Percentiles rank a stretch among this genome's conserved stretches.
Evolutionary conservation across 768 basidiomycete species (phyloP).

Genomic region (Collybia sordida): DNA sequence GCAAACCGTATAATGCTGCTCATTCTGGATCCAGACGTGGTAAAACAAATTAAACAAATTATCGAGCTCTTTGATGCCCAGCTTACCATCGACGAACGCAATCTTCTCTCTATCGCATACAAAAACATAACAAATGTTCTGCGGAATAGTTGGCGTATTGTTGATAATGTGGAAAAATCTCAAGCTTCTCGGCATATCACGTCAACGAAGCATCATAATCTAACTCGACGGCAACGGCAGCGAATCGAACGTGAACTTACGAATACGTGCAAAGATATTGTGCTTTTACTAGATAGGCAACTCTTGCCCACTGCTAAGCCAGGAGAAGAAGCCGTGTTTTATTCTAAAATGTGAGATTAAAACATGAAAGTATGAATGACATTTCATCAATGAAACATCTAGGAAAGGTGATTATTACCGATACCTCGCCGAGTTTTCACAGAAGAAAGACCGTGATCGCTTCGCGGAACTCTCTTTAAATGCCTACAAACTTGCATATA

Average conservation of each 20-base stretch:
- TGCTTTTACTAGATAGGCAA: conserved; percentile 61
- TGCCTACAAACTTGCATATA: conserved; percentile 84
- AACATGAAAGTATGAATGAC: too few relatives aligned
- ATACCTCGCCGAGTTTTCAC: conserved; percentile 86
- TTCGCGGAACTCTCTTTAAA: conserved; percentile 77
- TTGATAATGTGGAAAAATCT: conserved; percentile 75
- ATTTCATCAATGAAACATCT: neutral
- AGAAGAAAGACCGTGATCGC: conserved; percentile 62
- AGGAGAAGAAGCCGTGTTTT: conserved; percentile 87
- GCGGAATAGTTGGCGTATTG: conserved; percentile 82
- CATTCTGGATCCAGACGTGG: conserved; percentile 52
- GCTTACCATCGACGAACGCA: conserved; percentile 83
- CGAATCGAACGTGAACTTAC: conserved; percentile 78
- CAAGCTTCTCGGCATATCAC: conserved; percentile 43
- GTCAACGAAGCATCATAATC: conserved; percentile 49
- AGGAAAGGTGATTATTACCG: conserved; percentile 82
- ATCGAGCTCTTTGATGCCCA: conserved; percentile 65
- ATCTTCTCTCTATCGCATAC: conserved; percentile 85
- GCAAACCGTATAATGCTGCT: neutral
- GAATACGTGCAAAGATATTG: conserved; percentile 77
- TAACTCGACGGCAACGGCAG: conserved; percentile 72
- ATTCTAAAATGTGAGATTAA: conserved; percentile 75
- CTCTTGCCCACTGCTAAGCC: conserved; percentile 50
- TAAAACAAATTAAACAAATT: conserved; percentile 75
- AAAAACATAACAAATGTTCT: conserved; percentile 87